A percentile compares a stretch with the other conserved stretches of the same genome.
phyloP scores from a whole-genome alignment of 176 grass and related monocot genomes.

The Carex littledalei region DNA sequence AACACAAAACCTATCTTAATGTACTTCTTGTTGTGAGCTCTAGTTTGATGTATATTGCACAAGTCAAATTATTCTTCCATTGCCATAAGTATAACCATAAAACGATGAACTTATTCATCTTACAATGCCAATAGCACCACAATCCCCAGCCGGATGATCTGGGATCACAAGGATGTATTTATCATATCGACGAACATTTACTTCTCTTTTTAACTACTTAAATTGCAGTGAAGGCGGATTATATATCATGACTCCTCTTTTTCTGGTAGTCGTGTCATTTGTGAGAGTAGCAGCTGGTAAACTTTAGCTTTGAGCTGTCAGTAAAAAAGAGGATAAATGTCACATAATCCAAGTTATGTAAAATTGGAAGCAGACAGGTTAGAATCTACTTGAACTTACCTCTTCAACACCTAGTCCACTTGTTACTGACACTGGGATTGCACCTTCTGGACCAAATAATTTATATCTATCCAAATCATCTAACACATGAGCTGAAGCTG shows the following conservation, averaged over 20 bases:
- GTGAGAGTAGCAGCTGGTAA: conserved; percentile 57
- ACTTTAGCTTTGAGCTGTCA: conserved; percentile 64
- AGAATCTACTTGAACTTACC: conserved; percentile 30
- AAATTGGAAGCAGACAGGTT: not conserved
- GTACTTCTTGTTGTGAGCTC: not conserved
- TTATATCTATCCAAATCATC: conserved; percentile 45
- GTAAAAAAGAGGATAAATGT: not conserved
- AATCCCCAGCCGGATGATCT: not conserved
- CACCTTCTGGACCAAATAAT: conserved; percentile 50
- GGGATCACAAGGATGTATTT: not conserved
- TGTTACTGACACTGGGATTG: conserved; percentile 58
- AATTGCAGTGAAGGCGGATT: not conserved
- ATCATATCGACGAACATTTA: not conserved
- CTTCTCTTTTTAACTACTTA: not conserved
- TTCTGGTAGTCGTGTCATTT: conserved; percentile 44
- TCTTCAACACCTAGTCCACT: conserved; percentile 46
- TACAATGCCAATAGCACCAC: not conserved
- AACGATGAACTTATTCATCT: not conserved
- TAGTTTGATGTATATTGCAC: not conserved
- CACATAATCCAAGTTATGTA: not conserved
- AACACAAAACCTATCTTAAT: not conserved
- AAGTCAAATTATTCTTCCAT: not conserved
- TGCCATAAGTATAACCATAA: not conserved
- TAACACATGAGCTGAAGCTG: not conserved
- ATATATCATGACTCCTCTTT: not conserved